These are phyloP conservation scores for Fusarium oxysporum DNA, from an alignment of 2,329 filamentous ascomycete species.

Conservation along the genomic window DNA sequence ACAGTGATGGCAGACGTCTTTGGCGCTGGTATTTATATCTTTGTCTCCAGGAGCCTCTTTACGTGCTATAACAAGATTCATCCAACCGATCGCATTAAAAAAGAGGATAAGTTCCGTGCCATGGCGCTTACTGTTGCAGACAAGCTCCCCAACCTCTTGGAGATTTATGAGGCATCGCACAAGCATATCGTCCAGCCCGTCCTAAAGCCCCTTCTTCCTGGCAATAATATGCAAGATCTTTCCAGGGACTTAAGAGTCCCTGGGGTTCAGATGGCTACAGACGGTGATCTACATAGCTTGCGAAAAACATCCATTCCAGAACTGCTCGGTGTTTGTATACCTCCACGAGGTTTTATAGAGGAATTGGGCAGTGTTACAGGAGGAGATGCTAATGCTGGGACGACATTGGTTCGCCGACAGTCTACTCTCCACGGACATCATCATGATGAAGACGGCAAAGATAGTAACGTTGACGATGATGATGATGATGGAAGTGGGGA, in stretches of 20 bases:
- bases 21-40: neutral
- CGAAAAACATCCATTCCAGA: neutral
- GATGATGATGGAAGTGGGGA: too few relatives aligned
- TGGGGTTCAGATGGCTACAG: slow-evolving; percentile 5
- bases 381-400: neutral
- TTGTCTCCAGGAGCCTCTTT: neutral
- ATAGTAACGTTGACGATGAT: too few relatives aligned
- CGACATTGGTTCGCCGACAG: neutral
- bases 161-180: neutral
- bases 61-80: neutral
- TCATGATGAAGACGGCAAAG: neutral
- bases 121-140: neutral
- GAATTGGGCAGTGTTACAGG: neutral
- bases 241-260: neutral
- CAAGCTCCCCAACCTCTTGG: neutral
- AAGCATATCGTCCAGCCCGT: neutral
- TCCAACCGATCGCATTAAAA: neutral
- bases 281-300: neutral
- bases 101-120: neutral
- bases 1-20: slow-evolving; percentile 1
- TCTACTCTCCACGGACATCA: neutral
- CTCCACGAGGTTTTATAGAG: neutral
- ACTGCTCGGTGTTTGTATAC: neutral
- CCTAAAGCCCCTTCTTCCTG: slow-evolving; percentile 5
- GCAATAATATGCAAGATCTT: neutral